Percentiles rank a stretch among this genome's conserved stretches.
These are phyloP conservation scores for Stylosanthes scabra DNA, from an alignment of 331 rosid species.

Conservation along the genomic window DNA sequence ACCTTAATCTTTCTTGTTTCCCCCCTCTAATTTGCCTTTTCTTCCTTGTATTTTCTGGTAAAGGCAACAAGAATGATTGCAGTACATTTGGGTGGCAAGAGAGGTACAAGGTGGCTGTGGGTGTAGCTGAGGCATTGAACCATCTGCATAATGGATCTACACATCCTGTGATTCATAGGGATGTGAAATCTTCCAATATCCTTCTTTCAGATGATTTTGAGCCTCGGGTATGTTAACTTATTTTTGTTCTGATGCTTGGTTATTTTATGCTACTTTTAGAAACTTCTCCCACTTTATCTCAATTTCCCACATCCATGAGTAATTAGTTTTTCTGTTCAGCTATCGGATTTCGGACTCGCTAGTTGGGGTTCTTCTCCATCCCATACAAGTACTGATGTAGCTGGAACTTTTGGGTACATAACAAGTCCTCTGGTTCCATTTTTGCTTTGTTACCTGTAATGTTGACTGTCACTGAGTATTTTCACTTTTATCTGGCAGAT, in stretches of 20 bases:
- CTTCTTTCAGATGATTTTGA: constrained; percentile 79
- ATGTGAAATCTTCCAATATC: constrained; percentile 89
- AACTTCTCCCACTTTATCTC: constrained; percentile 24
- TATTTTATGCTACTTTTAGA: constrained; percentile 16
- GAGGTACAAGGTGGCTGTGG: constrained; percentile 75
- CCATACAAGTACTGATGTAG: constrained; percentile 76
- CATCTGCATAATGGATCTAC: constrained; percentile 71
- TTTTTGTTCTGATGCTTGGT: background rate
- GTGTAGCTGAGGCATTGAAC: constrained; percentile 75
- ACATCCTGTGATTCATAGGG: constrained; percentile 80
- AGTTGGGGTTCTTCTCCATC: constrained; percentile 75
- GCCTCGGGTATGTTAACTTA: constrained; percentile 64
- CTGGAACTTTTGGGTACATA: constrained; percentile 96
- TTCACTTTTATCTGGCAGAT: constrained; percentile 60
- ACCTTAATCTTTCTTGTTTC: background rate
- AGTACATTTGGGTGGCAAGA: constrained; percentile 68
- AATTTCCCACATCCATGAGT: constrained; percentile 27
- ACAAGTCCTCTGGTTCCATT: constrained; percentile 35
- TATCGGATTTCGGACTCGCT: constrained; percentile 95
- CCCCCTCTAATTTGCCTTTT: constrained; percentile 21
- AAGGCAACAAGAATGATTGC: constrained; percentile 60
- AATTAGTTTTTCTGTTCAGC: constrained; percentile 59
- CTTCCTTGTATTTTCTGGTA: constrained; percentile 36
- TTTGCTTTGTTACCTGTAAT: constrained; percentile 14
- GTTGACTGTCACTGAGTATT: constrained; percentile 27